Evolutionary conservation across 176 grass and related monocot species (phyloP), one percentile per base, ranked within the genome.

Genomic region (Oryza coarctata): DNA sequence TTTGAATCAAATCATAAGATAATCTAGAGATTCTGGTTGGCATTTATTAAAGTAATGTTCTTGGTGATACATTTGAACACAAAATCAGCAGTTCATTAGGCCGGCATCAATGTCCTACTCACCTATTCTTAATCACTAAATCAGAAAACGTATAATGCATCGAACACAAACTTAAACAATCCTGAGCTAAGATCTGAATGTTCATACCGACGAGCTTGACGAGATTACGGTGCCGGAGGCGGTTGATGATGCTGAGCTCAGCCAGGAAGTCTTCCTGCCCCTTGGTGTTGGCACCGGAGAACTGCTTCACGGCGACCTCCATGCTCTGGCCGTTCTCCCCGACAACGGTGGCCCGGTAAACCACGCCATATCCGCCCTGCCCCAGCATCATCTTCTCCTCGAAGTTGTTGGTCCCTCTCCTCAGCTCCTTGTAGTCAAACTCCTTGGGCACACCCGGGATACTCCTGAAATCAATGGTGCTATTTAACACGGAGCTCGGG

Each of bases 241-340:
- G 90, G 55, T 95, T 99, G 83, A 99, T 99, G 78, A 99, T 95
- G 74, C 82, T 90, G 62, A 99, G 93, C 89, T 99, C 96, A 40
- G 85, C 82, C 31, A 99, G 87, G 82, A 99, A 99, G 65, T 99
- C 96, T 38, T 95, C 91, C 84, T 93, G 93, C 1, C 93, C 93
- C 81, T 97, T 89, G 87, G 91, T 91, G 78, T 84, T 95, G 30
- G 84, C 87, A 12, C 91, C 84, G 18, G 89, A 90, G 85, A 99
- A 99, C 86, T 88, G 86, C 87, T 99, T 99, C 9, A 98, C 95
- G 50, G 95, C 95, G 25, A 98, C 92, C 43, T 85, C 70, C 75
- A 86, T 79, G 81, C 60, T 87, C 82, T 74, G 80, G 11, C 78
- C 94, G 18, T 86, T 45, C 1, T 97, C 91, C 45, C 88, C 88